A percentile compares a stretch with the other conserved stretches of the same genome.
Evolutionary conservation across 768 basidiomycete species (phyloP).

Genomic region (Macrolepiota dolichaula): DNA sequence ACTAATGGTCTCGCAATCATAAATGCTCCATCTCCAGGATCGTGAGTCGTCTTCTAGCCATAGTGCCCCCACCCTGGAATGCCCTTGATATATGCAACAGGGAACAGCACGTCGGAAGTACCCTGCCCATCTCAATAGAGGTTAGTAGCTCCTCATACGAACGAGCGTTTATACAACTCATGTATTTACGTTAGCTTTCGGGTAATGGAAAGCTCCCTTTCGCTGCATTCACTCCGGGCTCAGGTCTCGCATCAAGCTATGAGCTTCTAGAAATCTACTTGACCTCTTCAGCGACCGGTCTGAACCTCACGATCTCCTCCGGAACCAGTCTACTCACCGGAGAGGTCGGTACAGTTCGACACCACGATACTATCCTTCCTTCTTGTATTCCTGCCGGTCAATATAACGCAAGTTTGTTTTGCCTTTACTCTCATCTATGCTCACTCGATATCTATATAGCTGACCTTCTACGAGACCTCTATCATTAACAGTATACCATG

Average conservation of each 20-base stretch:
- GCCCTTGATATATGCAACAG: slow-evolving; percentile 13
- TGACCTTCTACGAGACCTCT: slow-evolving; percentile 44
- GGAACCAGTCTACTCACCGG: slow-evolving; percentile 31
- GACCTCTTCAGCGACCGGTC: slow-evolving; percentile 32
- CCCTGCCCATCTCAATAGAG: slow-evolving; percentile 25
- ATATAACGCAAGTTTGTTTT: slow-evolving; percentile 36
- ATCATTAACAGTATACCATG: slow-evolving; percentile 26
- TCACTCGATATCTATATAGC: slow-evolving; percentile 20
- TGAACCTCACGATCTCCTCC: slow-evolving; percentile 37
- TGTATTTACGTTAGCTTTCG: slow-evolving; percentile 27
- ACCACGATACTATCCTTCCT: slow-evolving; percentile 36
- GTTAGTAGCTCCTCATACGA: slow-evolving; percentile 12
- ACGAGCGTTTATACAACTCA: neutral
- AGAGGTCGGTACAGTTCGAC: slow-evolving; percentile 39
- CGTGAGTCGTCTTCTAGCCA: slow-evolving; percentile 18
- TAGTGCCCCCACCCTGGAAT: neutral
- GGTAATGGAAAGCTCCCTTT: slow-evolving; percentile 41
- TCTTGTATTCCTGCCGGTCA: slow-evolving; percentile 34
- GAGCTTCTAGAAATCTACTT: slow-evolving; percentile 39
- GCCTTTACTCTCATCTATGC: too few relatives aligned
- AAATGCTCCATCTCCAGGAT: slow-evolving; percentile 28
- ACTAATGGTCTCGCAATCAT: slow-evolving; percentile 36
- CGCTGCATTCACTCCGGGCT: slow-evolving; percentile 29
- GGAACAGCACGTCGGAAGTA: slow-evolving; percentile 24
- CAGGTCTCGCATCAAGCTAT: slow-evolving; percentile 31